These are phyloP conservation scores for Tetrapyrgos nigripes DNA, from an alignment of 1,284 basidiomycete genomes.

Conservation along the genomic window DNA sequence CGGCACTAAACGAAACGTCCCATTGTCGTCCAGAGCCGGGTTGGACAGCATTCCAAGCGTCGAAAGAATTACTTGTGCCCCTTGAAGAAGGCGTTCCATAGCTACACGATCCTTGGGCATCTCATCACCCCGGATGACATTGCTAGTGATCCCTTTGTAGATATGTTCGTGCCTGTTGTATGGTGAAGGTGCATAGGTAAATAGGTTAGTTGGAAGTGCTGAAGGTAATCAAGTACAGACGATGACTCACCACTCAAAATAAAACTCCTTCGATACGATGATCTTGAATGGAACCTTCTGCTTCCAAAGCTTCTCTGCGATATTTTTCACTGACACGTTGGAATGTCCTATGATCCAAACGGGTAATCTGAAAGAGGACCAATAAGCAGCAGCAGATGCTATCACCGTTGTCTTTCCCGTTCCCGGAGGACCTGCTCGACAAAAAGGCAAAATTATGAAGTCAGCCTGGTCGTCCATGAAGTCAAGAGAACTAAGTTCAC, in stretches of 20 bases:
- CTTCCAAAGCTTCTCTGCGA: slow-evolving; percentile 35
- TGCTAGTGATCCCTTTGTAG: slow-evolving; percentile 39
- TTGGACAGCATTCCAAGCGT: slow-evolving; percentile 53
- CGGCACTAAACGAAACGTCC: slow-evolving; percentile 42
- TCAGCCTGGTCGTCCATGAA: too few relatives aligned
- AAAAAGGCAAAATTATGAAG: not conserved
- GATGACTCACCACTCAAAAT: slow-evolving; percentile 54
- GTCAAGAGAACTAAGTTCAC: not conserved
- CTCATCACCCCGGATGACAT: slow-evolving; percentile 46
- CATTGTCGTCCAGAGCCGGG: slow-evolving; percentile 35
- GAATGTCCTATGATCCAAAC: slow-evolving; percentile 23
- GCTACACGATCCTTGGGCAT: slow-evolving; percentile 27
- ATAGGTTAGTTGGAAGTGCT: too few relatives aligned
- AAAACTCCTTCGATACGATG: slow-evolving; percentile 56
- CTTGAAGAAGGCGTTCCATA: slow-evolving; percentile 29
- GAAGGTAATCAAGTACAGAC: not conserved
- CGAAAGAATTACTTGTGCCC: slow-evolving; percentile 43
- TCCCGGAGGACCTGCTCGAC: slow-evolving; percentile 22
- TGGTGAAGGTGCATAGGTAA: too few relatives aligned
- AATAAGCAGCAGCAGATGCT: slow-evolving; percentile 18
- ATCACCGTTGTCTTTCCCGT: slow-evolving; percentile 24
- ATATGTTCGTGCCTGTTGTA: slow-evolving; percentile 61
- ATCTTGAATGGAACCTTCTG: slow-evolving; percentile 47
- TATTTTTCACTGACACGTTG: slow-evolving; percentile 24
- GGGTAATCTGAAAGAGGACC: slow-evolving; percentile 4